A percentile compares a stretch with the other conserved stretches of the same genome.
phyloP scores from a whole-genome alignment of 148 eudicot species.

The Rhododendron henanense region DNA sequence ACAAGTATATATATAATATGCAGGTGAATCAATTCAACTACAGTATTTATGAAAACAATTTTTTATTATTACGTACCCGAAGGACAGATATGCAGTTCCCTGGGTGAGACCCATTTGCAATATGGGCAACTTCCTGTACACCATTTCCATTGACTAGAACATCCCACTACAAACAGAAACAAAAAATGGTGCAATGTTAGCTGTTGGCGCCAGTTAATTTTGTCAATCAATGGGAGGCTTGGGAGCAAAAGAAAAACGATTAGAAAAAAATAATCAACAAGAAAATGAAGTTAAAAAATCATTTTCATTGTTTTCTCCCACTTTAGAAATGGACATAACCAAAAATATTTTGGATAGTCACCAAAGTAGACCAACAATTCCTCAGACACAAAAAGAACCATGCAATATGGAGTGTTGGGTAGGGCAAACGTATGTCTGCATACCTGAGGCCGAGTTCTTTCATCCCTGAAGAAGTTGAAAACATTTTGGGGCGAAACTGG shows the following conservation, averaged over 20 bases:
- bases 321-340: background rate
- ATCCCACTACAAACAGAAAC: slow-evolving; percentile 40
- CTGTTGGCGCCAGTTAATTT: background rate
- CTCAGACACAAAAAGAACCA: background rate
- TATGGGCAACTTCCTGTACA: slow-evolving; percentile 48
- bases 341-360: background rate
- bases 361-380: background rate
- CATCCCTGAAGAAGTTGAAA: slow-evolving; percentile 48
- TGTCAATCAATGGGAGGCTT: background rate
- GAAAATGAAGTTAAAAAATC: background rate
- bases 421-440: background rate
- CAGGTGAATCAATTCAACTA: background rate
- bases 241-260: background rate
- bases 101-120: slow-evolving; percentile 56
- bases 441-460: slow-evolving; percentile 56
- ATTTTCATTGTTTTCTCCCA: background rate
- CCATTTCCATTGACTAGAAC: slow-evolving; percentile 48
- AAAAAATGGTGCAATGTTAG: background rate
- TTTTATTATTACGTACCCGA: slow-evolving; percentile 23
- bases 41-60: background rate
- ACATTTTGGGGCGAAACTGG: slow-evolving; percentile 43
- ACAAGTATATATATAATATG: background rate
- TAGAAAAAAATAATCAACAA: background rate
- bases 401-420: background rate
- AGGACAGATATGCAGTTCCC: slow-evolving; percentile 53